Percentiles rank a stretch among this genome's conserved stretches.
Evolutionary conservation across 208 protist species (phyloP).

Genomic region (Acanthamoeba rhysodes): DNA sequence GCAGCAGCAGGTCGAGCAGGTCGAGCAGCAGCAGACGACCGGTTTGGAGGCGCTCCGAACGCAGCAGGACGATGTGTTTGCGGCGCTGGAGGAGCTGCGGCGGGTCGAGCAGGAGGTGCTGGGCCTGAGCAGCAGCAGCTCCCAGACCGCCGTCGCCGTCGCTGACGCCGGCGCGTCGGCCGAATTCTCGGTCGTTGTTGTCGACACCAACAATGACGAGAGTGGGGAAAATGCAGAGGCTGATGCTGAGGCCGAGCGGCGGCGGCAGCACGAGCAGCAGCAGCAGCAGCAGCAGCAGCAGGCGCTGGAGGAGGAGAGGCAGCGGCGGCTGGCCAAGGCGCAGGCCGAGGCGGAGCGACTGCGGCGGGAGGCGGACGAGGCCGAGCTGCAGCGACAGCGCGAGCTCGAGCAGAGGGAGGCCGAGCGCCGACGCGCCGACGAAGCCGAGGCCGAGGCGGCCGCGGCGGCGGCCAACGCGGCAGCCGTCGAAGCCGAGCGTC

Average conservation of each 20-base stretch:
- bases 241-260: not conserved
- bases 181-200: not conserved
- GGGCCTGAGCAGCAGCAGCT: not conserved
- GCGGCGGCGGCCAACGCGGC: not conserved
- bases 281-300: conserved; percentile 24
- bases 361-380: conserved; percentile 12
- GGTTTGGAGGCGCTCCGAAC: not conserved
- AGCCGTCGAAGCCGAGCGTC: not conserved
- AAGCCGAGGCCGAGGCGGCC: conserved; percentile 1
- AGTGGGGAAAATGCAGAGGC: not conserved
- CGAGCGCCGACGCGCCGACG: not conserved
- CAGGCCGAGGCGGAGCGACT: conserved; percentile 18
- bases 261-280: not conserved
- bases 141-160: not conserved
- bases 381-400: not conserved
- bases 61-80: not conserved
- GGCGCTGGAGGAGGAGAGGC: conserved; percentile 6
- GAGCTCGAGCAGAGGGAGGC: not conserved
- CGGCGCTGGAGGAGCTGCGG: conserved; percentile 8
- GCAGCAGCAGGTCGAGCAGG: not conserved
- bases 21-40: not conserved
- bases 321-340: conserved; percentile 37
- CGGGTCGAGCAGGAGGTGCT: conserved; percentile 44
- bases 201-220: not conserved
- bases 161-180: not conserved